These are phyloP conservation scores for Sequoia sempervirens DNA, from an alignment of 75 land plant genomes.

Conservation along the genomic window DNA sequence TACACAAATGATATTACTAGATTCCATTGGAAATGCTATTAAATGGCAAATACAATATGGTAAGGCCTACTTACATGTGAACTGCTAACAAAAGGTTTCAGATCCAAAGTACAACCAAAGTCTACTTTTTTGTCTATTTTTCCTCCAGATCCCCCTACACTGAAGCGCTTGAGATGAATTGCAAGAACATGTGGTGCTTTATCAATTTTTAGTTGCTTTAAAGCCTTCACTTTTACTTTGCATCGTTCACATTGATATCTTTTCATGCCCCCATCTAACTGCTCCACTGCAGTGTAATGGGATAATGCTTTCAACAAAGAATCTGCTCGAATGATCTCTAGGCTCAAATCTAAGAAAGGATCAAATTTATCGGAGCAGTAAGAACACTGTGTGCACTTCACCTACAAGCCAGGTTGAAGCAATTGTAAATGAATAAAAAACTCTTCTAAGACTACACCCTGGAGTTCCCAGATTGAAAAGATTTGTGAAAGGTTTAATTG, in stretches of 20 bases:
- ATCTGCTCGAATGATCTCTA: constrained; percentile 78
- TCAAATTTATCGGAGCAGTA: constrained; percentile 76
- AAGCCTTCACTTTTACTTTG: constrained; percentile 84
- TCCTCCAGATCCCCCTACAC: constrained; percentile 46
- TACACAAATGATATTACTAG: not conserved
- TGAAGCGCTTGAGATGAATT: constrained; percentile 85
- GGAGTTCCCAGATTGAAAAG: not conserved
- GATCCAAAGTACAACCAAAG: constrained; percentile 63
- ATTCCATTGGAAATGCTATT: not conserved
- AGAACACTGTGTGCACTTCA: constrained; percentile 79
- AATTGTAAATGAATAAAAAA: not conserved
- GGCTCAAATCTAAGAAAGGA: constrained; percentile 88
- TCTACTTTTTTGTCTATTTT: constrained; percentile 82
- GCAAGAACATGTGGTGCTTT: constrained; percentile 81
- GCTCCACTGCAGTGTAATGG: constrained; percentile 76
- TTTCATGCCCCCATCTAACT: constrained; percentile 79
- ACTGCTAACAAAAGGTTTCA: constrained; percentile 84
- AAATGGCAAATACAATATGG: not conserved
- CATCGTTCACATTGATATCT: constrained; percentile 77
- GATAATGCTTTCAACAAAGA: constrained; percentile 73
- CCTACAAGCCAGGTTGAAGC: constrained; percentile 34
- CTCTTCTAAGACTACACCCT: not conserved
- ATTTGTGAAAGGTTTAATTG: not conserved
- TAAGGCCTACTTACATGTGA: constrained; percentile 45
- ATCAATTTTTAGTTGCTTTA: constrained; percentile 78